Evolutionary conservation across 1,284 basidiomycete species (phyloP).

Genomic region (Puccinia polysora): DNA sequence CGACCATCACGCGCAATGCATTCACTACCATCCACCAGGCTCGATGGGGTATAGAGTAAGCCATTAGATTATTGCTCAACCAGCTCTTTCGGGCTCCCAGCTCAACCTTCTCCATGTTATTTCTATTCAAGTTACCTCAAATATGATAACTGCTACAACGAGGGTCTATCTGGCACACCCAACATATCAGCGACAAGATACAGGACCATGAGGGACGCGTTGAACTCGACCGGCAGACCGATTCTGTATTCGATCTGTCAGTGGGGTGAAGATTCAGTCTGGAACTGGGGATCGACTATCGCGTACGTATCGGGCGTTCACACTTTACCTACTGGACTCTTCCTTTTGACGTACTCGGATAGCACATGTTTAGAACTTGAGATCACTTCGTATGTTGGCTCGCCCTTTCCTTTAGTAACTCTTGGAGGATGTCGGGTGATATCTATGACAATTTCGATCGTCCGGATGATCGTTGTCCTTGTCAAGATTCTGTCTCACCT

Average conservation of each 20-base stretch:
- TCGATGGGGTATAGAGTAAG: conserved; percentile 57
- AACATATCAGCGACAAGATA: conserved; percentile 57
- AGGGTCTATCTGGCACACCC: conserved; percentile 56
- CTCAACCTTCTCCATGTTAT: neutral
- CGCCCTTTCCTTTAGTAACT: conserved; percentile 18
- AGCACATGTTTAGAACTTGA: no score
- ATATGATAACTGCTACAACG: conserved; percentile 52
- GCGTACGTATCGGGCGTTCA: conserved; percentile 12
- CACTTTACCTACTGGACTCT: no score
- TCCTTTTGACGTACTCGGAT: no score
- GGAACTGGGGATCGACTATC: conserved; percentile 55
- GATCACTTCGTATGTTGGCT: neutral
- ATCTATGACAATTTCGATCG: conserved; percentile 39
- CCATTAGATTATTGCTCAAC: conserved; percentile 42
- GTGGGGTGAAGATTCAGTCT: conserved; percentile 58
- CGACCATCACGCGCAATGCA: no score
- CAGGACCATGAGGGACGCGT: conserved; percentile 58
- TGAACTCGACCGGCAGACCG: conserved; percentile 56
- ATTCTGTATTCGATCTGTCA: conserved; percentile 61
- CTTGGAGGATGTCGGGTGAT: conserved; percentile 36
- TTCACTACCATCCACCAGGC: conserved; percentile 52
- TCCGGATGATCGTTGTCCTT: conserved; percentile 39
- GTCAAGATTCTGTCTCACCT: conserved; percentile 24
- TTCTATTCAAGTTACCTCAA: conserved; percentile 19
- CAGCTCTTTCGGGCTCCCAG: no score